Evolutionary conservation across 2,329 filamentous ascomycete species (phyloP), one percentile per base, ranked within the genome.

Genomic region (Pestalotiopsis sp.): DNA sequence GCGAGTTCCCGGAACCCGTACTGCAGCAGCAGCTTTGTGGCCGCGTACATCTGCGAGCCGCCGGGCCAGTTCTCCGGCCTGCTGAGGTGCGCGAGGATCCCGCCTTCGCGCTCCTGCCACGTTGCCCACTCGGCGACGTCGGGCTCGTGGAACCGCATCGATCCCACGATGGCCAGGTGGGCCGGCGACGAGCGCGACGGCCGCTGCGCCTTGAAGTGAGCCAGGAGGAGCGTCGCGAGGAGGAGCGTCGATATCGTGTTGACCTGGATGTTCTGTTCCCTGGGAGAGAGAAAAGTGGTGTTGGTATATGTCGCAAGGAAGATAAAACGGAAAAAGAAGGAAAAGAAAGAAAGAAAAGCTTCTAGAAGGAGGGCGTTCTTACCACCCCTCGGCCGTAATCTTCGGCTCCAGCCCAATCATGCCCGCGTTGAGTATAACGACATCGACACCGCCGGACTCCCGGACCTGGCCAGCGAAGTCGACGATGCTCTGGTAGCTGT

Each of bases 201-300:
- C 52, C 73, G 72, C 57, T 75, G 72, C 6, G 70, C 58, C 55
- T 73, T 76, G 55, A 87, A 74, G 68, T 83, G 82, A 0, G 82
- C 83, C 3, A 87, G 77, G 13, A 91, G 80, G 0, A 88, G 76
- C 2, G 88, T 69, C 1, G 81, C 84, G 2, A 90, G 78, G 0
- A 89, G 80, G 10, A 81, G 79, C 0, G 86, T 90, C 26, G 86
- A 88, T 2, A 90, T 76, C 1, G 83, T 80, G 72, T 90, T 90
- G 72, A 89, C 84, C 74, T 90, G 87, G 17, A 90, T 71, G 3
- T 81, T 85, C 65, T 82, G 78, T 64, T 88, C 86, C 80, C 82
- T 71, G 1, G 17, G 38, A 17, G 14, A 39, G 26, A 26, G 26
- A 5, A 26, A 26, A 5, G 26, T 26, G 4, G 7, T 22, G 22